These are phyloP conservation scores for Acanthamoeba triangularis DNA, from an alignment of 208 protist species.

Conservation along the genomic window DNA sequence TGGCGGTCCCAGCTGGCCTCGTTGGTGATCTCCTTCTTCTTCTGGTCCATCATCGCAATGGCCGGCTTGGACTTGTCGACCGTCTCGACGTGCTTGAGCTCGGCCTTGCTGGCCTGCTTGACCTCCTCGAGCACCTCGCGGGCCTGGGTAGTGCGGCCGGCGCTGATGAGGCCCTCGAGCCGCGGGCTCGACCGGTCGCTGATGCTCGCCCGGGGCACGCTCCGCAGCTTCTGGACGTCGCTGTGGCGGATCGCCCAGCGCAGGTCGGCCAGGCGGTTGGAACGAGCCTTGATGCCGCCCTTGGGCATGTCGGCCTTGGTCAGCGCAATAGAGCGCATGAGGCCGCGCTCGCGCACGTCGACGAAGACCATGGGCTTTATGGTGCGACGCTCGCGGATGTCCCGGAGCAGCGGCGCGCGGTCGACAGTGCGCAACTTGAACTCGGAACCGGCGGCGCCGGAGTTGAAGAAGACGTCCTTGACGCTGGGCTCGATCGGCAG, in stretches of 20 bases:
- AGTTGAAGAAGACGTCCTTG: neutral
- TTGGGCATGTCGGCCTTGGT: neutral
- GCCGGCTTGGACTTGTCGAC: neutral
- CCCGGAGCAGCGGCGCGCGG: neutral
- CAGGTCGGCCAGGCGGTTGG: neutral
- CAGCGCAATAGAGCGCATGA: neutral
- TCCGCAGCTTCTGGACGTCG: neutral
- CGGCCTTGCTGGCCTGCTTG: neutral
- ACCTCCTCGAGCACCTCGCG: neutral
- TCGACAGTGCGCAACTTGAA: neutral
- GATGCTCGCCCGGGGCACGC: neutral
- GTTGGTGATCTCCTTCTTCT: neutral
- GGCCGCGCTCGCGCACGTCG: constrained; percentile 20
- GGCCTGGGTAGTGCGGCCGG: neutral
- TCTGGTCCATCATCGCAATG: neutral
- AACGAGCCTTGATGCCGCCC: neutral
- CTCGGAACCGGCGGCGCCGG: no score
- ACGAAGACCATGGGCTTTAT: constrained; percentile 24
- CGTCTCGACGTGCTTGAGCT: neutral
- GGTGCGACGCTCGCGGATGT: neutral
- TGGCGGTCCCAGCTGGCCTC: neutral
- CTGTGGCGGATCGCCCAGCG: neutral
- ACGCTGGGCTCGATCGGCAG: neutral
- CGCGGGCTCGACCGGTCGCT: neutral
- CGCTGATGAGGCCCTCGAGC: neutral